phyloP scores from a whole-genome alignment of 306 rosid species.

The Quercus robur region DNA sequence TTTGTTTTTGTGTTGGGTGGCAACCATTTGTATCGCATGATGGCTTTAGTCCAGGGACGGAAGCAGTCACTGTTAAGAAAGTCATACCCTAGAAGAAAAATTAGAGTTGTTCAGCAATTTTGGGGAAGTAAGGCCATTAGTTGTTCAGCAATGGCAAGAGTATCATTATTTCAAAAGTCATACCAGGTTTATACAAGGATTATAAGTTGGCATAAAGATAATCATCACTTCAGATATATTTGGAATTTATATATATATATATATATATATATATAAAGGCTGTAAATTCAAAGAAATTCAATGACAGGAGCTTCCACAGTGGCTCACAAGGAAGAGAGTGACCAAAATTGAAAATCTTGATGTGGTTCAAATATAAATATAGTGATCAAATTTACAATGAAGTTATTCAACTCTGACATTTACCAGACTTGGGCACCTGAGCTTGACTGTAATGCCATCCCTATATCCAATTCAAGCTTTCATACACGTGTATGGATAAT shows the following conservation, averaged over 20 bases:
- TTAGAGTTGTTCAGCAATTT: slow-evolving; percentile 2
- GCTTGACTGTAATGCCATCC: not conserved
- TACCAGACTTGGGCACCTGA: not conserved
- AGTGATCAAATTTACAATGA: not conserved
- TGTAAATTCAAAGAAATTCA: not conserved
- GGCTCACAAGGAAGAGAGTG: not conserved
- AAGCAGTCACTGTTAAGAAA: slow-evolving; percentile 58
- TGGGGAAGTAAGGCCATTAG: not conserved
- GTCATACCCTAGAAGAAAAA: slow-evolving; percentile 48
- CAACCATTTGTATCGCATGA: slow-evolving; percentile 46
- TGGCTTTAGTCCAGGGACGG: slow-evolving; percentile 59
- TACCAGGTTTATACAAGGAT: not conserved
- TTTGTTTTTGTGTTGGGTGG: slow-evolving; percentile 49
- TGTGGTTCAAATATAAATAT: not conserved
- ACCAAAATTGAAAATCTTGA: not conserved
- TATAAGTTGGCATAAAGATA: too few species aligned
- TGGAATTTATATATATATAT: too few species aligned
- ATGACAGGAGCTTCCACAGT: not conserved
- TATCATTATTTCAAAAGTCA: too few species aligned
- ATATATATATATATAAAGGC: not conserved
- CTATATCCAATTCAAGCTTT: not conserved
- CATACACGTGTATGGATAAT: not conserved
- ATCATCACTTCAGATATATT: too few species aligned
- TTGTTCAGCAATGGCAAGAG: too few species aligned
- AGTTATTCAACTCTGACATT: not conserved